Conservation (phyloP, 2,329 filamentous ascomycete genomes). For the Aspergillus transmontanensis region DNA sequence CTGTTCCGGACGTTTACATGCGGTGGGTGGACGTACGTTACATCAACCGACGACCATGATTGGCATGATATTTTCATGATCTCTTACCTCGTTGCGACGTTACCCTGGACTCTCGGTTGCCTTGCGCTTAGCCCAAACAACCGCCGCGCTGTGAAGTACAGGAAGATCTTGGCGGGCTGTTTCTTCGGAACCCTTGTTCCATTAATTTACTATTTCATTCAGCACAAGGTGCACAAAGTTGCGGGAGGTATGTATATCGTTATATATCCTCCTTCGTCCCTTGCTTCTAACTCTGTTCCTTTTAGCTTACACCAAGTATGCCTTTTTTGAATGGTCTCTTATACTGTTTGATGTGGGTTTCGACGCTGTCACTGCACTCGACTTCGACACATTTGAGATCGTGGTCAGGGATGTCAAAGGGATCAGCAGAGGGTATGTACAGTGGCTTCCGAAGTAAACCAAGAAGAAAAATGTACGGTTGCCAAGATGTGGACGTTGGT, state of each 20-base stretch:
- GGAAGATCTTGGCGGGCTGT: constrained; percentile 77
- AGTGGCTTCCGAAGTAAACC: constrained; percentile 86
- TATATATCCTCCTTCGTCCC: neutral
- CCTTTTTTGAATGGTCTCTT: constrained; percentile 96
- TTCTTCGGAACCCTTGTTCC: constrained; percentile 93
- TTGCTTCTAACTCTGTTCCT: constrained; percentile 10
- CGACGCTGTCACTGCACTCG: constrained; percentile 89
- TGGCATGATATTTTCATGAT: constrained; percentile 99
- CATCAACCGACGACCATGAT: constrained; percentile 95
- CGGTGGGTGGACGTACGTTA: constrained; percentile 97
- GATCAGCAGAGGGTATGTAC: constrained; percentile 96
- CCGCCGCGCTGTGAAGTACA: constrained; percentile 77
- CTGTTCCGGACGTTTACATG: constrained; percentile 89
- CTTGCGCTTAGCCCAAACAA: constrained; percentile 86
- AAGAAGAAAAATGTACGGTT: constrained; percentile 52
- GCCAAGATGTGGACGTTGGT: constrained; percentile 42
- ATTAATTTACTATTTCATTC: constrained; percentile 95
- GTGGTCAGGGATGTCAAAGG: constrained; percentile 87
- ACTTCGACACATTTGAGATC: constrained; percentile 88
- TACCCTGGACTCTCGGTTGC: constrained; percentile 94
- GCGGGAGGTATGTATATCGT: constrained; percentile 72
- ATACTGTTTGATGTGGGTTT: constrained; percentile 95
- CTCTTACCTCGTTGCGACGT: constrained; percentile 88
- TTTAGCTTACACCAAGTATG: constrained; percentile 91
- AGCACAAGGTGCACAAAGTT: constrained; percentile 95